Base-by-base conservation (phyloP, 345 rosid species). In the Arabidopsis arenosa region DNA sequence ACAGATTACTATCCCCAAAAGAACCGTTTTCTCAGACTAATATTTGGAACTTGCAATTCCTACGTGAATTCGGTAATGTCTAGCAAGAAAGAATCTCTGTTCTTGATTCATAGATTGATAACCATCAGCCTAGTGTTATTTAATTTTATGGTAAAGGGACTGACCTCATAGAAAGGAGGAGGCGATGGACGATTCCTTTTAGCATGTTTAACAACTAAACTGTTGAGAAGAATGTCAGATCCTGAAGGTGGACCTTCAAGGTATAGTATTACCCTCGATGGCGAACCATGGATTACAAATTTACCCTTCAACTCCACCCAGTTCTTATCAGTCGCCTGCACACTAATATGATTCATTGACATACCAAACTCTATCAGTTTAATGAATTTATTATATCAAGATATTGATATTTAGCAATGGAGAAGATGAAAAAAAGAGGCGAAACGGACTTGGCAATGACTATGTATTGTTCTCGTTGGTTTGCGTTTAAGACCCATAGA, bases 221-320 rank as follows among this genome's bases (percentile, higher is more conserved):
- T 87, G 64, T 93, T 88, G 66, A 93, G 54, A 52, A 93, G 97
- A 83, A 93, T 91, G 81, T 93, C 94, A 11, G 79, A 70, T 72
- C 97, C 97, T 17, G 90, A 83, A 40, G 94, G 90, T 28, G 98
- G 97, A 78, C 98, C 98, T 87, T 93, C 98, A 3, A 91, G 69
- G 77, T 74, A 93, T 57, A 91, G 70, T 35, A 93, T 84, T 5
- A 79, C 85, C 62, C 84, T 81, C 36, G 84, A 83, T 15, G 93
- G 91, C n/a, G 89, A 84, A 43, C 85, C 88, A 70, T 93, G 89
- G 26, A 93, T 81, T 36, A 89, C 76, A 76, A 93, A 91, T 85
- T 90, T 85, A 28, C 98, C 97, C 37, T 82, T 80, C 78, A 93
- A 78, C 81, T 84, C 87, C 12, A 82, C 73, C 98, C 98, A 93